Conservation (phyloP, 2,329 filamentous ascomycete species). For the Cordyceps sp. region DNA sequence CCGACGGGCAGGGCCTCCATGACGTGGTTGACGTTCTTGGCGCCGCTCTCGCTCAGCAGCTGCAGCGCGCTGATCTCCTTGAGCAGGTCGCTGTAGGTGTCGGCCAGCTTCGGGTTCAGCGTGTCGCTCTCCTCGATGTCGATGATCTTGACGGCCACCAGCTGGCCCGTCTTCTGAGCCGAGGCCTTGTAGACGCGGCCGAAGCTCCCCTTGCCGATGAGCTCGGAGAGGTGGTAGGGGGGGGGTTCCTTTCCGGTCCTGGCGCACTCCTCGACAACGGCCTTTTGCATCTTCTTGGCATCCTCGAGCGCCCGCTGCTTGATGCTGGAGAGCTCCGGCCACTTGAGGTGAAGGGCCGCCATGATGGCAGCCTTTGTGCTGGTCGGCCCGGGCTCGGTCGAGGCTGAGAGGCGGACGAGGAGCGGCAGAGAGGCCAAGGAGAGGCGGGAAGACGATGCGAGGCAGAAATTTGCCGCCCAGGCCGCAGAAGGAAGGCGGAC, state of each 20-base stretch:
- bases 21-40: conserved; percentile 66
- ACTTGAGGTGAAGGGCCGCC: conserved; percentile 25
- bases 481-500: too few relatives aligned
- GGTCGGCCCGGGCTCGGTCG: too few relatives aligned
- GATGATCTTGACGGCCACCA: conserved; percentile 69
- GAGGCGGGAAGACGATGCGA: background rate
- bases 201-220: conserved; percentile 62
- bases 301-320: conserved; percentile 49
- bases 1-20: conserved; percentile 65
- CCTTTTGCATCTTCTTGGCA: conserved; percentile 51
- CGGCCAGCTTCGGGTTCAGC: conserved; percentile 44
- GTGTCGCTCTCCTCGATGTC: conserved; percentile 67
- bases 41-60: conserved; percentile 55
- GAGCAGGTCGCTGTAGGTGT: conserved; percentile 53
- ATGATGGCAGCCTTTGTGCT: conserved; percentile 11
- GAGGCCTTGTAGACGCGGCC: conserved; percentile 57
- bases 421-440: background rate
- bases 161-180: conserved; percentile 24
- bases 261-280: conserved; percentile 44
- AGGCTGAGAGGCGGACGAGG: too few relatives aligned
- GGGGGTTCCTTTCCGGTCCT: conserved; percentile 44
- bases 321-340: conserved; percentile 25
- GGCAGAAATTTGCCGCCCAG: background rate
- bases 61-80: conserved; percentile 56
- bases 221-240: conserved; percentile 50